Evolutionary conservation across 2,329 filamentous ascomycete genomes (phyloP), one percentile per base, ranked within the genome.

Genomic region (Diaporthe batatas): DNA sequence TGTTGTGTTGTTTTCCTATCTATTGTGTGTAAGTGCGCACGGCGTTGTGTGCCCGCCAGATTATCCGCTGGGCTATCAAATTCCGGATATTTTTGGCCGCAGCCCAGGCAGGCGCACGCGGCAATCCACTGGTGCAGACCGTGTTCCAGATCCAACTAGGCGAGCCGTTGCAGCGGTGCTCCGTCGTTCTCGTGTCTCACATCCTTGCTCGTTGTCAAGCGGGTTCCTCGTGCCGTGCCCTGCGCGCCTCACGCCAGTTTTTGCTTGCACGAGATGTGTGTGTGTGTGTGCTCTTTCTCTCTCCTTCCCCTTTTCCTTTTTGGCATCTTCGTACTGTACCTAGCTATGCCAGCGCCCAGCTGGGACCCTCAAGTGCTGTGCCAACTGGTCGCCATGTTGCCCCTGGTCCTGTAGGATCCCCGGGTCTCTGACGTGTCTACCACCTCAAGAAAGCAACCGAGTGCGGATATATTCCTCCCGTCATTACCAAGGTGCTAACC

Each of bases 391-490:
- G 34, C 55, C 25, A 62, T 62, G 12, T 14, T 65, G 44, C 49
- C 29, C 42, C 29, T 25, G 62, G 21, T 25, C 34, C 47, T 16
- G 62, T 36, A 51, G 47, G 62, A 51, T 18, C 44, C 29, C 25
- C 32, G 44, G n/a, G 25, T 18, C 36, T 62, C 54, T 67, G 62
- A 67, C 62, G 62, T 67, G 62, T 67, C 47, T 51, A 21, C n/a
- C 47, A 51, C n/a, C 1, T 51, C n/a, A 23, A 23, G 47, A 51
- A 23, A 51, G n/a, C 7, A n/a, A 47, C 39, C 11, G 14, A 32
- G 18, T 12, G 11, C 29, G 29, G 29, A 29, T 29, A 29, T 4
- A 29, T 6, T 62, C 5, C 16, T 44, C 2, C 8, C 12, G 39
- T 14, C 2, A 7, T 3, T n/a, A 14, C 39, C 58, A 3, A 29